Evolutionary conservation across 2,329 filamentous ascomycete species (phyloP).

Genomic region (Beauveria asiatica): DNA sequence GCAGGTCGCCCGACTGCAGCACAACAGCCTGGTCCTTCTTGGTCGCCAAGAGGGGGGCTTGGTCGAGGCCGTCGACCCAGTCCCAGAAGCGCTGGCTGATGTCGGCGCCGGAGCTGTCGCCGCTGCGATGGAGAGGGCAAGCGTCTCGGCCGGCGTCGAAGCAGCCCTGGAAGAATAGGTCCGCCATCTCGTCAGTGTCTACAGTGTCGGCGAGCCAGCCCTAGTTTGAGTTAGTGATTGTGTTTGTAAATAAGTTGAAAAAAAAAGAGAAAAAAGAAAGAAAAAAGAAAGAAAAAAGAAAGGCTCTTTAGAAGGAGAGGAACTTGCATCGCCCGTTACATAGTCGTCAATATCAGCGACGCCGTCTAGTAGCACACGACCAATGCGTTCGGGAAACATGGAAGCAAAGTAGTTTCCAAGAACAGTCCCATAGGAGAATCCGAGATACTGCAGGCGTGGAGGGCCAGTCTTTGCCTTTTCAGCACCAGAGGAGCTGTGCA

Average conservation of each 20-base stretch:
- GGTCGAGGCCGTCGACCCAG: slow-evolving; percentile 22
- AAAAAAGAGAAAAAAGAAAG: not conserved
- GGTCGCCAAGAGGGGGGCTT: slow-evolving; percentile 19
- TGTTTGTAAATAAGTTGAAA: not conserved
- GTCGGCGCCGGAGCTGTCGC: slow-evolving; percentile 21
- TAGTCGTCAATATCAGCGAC: slow-evolving; percentile 31
- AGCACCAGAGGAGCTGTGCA: slow-evolving; percentile 10
- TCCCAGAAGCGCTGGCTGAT: slow-evolving; percentile 25
- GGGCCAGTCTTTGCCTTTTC: slow-evolving; percentile 1
- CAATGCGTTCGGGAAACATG: slow-evolving; percentile 29
- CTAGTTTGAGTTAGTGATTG: slow-evolving; percentile 12
- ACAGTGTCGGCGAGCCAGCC: slow-evolving; percentile 28
- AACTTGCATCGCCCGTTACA: slow-evolving; percentile 20
- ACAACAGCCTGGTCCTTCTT: slow-evolving; percentile 15
- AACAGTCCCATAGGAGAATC: slow-evolving; percentile 37
- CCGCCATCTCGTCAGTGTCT: slow-evolving; percentile 28
- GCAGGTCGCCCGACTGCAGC: slow-evolving; percentile 26
- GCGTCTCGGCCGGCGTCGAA: slow-evolving; percentile 19
- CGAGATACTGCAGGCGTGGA: slow-evolving; percentile 36
- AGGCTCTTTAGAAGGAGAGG: not conserved
- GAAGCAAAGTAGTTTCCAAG: slow-evolving; percentile 28
- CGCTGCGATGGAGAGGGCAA: slow-evolving; percentile 21
- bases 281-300: too few species aligned
- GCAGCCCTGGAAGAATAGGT: slow-evolving; percentile 28
- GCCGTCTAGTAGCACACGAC: slow-evolving; percentile 33